phyloP scores from a whole-genome alignment of 2,329 filamentous ascomycete species.

The Colletotrichum salicis region DNA sequence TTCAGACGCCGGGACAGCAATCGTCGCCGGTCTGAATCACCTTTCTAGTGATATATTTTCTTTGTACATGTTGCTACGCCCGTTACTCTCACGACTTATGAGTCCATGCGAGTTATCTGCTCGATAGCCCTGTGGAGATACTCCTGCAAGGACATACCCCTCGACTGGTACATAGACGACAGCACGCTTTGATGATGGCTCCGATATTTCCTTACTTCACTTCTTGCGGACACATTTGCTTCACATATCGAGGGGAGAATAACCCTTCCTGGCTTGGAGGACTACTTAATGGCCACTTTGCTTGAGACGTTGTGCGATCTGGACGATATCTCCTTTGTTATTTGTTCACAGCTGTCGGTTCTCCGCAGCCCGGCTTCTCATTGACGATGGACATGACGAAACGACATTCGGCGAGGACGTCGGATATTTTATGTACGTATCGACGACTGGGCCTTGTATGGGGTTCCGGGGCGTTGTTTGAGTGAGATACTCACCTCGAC shows the following conservation, averaged over 20 bases:
- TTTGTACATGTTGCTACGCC: constrained; percentile 39
- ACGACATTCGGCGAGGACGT: constrained; percentile 30
- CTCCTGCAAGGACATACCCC: constrained; percentile 31
- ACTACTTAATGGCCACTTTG: constrained; percentile 27
- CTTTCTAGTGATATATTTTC: constrained; percentile 48
- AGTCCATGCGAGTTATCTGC: constrained; percentile 33
- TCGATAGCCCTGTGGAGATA: constrained; percentile 27
- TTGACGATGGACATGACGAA: constrained; percentile 34
- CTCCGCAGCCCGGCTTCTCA: constrained; percentile 13
- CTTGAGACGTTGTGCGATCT: constrained; percentile 26
- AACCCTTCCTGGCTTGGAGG: constrained; percentile 25
- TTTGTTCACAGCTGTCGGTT: constrained; percentile 15
- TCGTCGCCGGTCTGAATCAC: constrained; percentile 60
- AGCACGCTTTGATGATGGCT: constrained; percentile 32
- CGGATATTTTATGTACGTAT: constrained; percentile 20
- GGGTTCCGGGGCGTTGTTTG: constrained; percentile 6
- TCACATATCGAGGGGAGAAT: constrained; percentile 31
- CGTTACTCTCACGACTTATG: constrained; percentile 33
- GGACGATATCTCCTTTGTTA: constrained; percentile 8
- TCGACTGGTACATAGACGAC: constrained; percentile 35
- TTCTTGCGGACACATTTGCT: constrained; percentile 33
- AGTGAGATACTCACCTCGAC: constrained; percentile 4
- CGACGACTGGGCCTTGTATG: constrained; percentile 12
- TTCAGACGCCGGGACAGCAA: constrained; percentile 57
- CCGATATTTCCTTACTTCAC: constrained; percentile 20